Evolutionary conservation across 768 basidiomycete genomes (phyloP), one percentile per base, ranked within the genome.

Genomic region (Psilocybe subaeruginosa): DNA sequence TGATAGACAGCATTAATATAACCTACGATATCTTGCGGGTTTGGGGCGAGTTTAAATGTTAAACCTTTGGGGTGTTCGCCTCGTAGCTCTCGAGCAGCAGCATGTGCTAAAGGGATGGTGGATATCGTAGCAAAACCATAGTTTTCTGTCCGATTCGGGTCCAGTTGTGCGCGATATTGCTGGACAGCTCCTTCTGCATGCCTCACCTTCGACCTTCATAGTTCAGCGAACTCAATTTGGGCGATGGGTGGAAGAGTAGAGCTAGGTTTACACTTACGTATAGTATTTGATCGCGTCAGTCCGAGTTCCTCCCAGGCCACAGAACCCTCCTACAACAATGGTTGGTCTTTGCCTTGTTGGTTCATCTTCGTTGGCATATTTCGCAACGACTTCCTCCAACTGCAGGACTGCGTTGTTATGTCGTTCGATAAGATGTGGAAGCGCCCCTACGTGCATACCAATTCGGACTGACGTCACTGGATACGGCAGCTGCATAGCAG

Each of bases 51-150:
- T 41, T 76, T 70, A 58, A 93, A 81, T n/a, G 76, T 75, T 0
- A 88, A 78, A 5, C 89, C 88, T 66, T 88, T 86, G 2, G 87
- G 82, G 58, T 78, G 80, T 70, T 90, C 88, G 49, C 74, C 76
- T 43, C 75, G 74, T 27, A 91, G 77, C 56, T 85, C 76, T 60
- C 80, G 81, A 0, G 90, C 91, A 23, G 87, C 88, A 50, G 84
- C 80, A 66, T 92, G 91, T 1, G 90, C 89, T 63, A 86, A 89
- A 0, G 88, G 85, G 11, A 89, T 84, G 0, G 88, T 82, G 35
- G 83, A 86, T 78, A 91, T 83, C 3, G 88, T 90, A 0, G 88
- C 90, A 70, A 93, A 92, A 0, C 91, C 91, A 72, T 89, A 92
- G 66, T 78, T 88, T 74, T 91, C 90, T 1, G 90, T 79, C 73